A percentile compares a stretch with the other conserved stretches of the same genome.
Conservation (phyloP, 192 early-diverging fungal species). For the Funneliformis geosporum region DNA sequence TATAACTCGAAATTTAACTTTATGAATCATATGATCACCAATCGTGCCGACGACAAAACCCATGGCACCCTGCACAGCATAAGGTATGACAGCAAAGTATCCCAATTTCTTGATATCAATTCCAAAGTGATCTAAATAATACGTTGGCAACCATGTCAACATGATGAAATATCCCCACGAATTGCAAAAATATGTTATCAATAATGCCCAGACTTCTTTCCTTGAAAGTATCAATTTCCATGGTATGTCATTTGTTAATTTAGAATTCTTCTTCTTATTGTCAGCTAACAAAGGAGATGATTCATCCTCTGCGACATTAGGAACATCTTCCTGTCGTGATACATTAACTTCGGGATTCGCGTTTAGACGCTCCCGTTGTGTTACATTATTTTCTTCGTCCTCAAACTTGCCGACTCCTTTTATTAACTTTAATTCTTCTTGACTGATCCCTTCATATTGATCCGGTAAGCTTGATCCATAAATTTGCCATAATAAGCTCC, state of each 20-base stretch:
- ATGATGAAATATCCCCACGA: conserved; percentile 40
- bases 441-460: conserved; percentile 31
- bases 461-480: conserved; percentile 37
- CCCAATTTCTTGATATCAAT: conserved; percentile 44
- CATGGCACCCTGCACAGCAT: conserved; percentile 33
- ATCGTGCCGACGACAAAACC: conserved; percentile 36
- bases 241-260: not conserved
- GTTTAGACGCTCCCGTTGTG: too few species aligned
- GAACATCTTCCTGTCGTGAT: too few species aligned
- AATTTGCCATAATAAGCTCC: conserved; percentile 40
- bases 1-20: conserved; percentile 31
- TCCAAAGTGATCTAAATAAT: conserved; percentile 40
- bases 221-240: conserved; percentile 1
- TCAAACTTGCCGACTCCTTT: not conserved
- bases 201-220: conserved; percentile 11
- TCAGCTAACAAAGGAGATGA: too few species aligned
- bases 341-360: not conserved
- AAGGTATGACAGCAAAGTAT: conserved; percentile 42
- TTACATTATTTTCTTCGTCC: too few species aligned
- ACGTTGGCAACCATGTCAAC: conserved; percentile 44
- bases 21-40: conserved; percentile 37
- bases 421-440: conserved; percentile 37
- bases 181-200: conserved; percentile 30
- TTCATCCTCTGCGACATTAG: too few species aligned
- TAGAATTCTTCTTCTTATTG: too few species aligned